Evolutionary conservation across 176 grass and related monocot genomes (phyloP), one percentile per base, ranked within the genome.

Genomic region (Ampelocalamus luodianensis): DNA sequence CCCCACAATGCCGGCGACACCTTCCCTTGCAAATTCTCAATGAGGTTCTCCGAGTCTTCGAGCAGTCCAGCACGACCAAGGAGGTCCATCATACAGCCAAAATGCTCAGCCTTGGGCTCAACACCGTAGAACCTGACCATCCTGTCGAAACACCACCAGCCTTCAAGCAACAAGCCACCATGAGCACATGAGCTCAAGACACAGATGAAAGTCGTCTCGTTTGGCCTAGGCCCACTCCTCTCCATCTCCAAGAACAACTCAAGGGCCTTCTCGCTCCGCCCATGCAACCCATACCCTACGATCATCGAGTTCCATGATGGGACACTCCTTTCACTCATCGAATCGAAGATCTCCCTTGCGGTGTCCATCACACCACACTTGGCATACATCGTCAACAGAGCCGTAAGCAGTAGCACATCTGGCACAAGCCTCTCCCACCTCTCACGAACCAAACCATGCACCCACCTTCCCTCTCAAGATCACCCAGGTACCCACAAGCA

Each of bases 241-340:
- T 95, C 90, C 90, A 95, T 95, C 80, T 90, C 85, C 37, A 88
- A 63, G 66, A 95, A 95, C 76, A 95, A 54, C 64, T 88, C 83
- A 1, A 95, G 65, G 6, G 93, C 93, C 82, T 92, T 92, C 29
- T 79, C 59, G 4, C 75, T 82, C 22, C 86, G 56, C 20, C 93
- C 88, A 7, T 92, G 93, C 74, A 92, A 58, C 22, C 93, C 93
- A 56, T 90, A 88, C 10, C 93, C 88, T 0, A 88, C 83, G 50
- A 94, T 94, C 93, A 94, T 90, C 4, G 90, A 94, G 66, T 94
- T 94, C 93, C 93, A 94, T 3, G 93, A 88, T 1, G 79, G 85
- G 5, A 84, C 88, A 61, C 79, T 92, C 40, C 18, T 78, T 39
- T 90, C 87, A 0, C 39, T 23, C 90, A 94, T 92, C 9, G 40